Conservation (phyloP, 1,139 yeast species). For the Nakaseomyces glabratus region DNA sequence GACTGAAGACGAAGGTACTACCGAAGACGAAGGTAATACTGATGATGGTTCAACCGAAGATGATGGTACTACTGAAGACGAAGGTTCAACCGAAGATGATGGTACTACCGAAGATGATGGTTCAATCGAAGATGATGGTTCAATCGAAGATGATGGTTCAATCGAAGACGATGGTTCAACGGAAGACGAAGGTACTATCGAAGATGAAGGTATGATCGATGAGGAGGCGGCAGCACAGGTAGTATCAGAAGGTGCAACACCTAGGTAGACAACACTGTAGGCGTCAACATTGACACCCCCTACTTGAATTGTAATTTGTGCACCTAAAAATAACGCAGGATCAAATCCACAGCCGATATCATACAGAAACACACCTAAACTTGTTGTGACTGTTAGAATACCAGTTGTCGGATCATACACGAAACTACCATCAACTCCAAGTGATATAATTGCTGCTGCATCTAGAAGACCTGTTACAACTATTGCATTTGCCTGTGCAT, state of each 20-base stretch:
- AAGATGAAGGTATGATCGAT: not conserved
- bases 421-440: not conserved
- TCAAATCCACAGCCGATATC: slow-evolving; percentile 3
- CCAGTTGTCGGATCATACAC: not conserved
- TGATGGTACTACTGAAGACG: not conserved
- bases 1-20: not conserved
- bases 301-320: not conserved
- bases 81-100: not conserved
- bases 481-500: not conserved
- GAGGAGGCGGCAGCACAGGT: not conserved
- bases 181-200: not conserved
- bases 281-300: not conserved
- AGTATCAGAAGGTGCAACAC: not conserved
- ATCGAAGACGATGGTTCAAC: not conserved
- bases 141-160: not conserved
- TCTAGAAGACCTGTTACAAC: not conserved
- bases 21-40: not conserved
- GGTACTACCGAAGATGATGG: not conserved
- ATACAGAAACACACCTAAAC: not conserved
- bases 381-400: slow-evolving; percentile 1
- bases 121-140: not conserved
- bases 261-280: not conserved
- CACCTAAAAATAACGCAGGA: not conserved
- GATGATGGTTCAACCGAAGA: not conserved
- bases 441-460: not conserved